Evolutionary conservation across 345 rosid genomes (phyloP), one percentile per base, ranked within the genome.

Genomic region (Acer yangbiense): DNA sequence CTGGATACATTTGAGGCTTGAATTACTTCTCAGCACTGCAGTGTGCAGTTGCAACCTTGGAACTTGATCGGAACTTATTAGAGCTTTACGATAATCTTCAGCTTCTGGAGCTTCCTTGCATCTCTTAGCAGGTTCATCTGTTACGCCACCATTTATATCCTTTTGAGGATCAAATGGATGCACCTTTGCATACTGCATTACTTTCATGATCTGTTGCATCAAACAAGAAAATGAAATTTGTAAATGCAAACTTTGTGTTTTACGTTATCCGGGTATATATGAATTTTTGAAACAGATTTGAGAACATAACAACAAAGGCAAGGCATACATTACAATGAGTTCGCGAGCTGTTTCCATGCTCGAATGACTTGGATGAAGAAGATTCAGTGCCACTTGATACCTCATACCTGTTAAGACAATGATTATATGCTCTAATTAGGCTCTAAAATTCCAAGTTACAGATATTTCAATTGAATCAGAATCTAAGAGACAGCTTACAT

Each of bases 161-260:
- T 71, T 82, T 81, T 39, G 79, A 70, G 79, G 73, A 81, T 78
- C 89, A 76, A 83, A 61, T 63, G 87, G 82, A 63, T 87, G 85
- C 82, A 85, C 86, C 72, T 80, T 86, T 73, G 88, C 85, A 81
- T 79, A 72, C 90, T 87, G 89, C 80, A 83, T 57, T 44, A 7
- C 75, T 32, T 76, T 80, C 27, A 25, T 25, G 27, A 25, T 25
- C 44, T 72, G 12, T 14, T 50, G 41, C 25, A 87, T 44, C 68
- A 44, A 12, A 43, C 52, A 44, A 57, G n/a, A 72, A 54, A 63
- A 71, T 44, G 17, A 32, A 23, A 74, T 63, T 44, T 74, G 25
- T 55, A 29, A 32, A 65, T 29, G 29, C 29, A 65, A 29, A 7
- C 11, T 27, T 27, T 1, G 39, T 4, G 6, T 61, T 13, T 13